Percentiles rank a stretch among this genome's conserved stretches.
phyloP scores from a whole-genome alignment of 2,329 filamentous ascomycete species.

The Gnomoniopsis sp. region DNA sequence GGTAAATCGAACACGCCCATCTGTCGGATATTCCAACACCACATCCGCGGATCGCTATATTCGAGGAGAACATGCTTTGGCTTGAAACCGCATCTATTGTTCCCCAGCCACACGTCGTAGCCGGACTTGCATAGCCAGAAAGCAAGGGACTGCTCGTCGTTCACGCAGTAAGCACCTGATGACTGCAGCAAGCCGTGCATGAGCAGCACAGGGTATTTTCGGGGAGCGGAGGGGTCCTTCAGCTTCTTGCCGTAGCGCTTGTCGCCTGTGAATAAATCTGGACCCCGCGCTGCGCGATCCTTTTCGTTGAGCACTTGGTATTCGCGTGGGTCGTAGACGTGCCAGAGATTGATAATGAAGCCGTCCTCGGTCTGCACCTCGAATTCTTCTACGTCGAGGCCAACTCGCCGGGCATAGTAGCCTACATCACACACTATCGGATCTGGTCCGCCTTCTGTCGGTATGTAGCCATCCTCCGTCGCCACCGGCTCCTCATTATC shows the following conservation, averaged over 20 bases:
- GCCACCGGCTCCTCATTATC: constrained; percentile 39
- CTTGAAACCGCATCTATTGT: constrained; percentile 83
- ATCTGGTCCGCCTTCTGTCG: constrained; percentile 78
- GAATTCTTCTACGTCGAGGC: constrained; percentile 79
- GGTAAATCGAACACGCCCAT: constrained; percentile 89
- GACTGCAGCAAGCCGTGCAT: constrained; percentile 88
- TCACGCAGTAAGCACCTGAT: constrained; percentile 82
- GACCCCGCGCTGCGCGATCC: constrained; percentile 52
- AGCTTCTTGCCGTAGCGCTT: constrained; percentile 30
- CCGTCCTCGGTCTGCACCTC: constrained; percentile 91
- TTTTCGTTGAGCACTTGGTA: constrained; percentile 51
- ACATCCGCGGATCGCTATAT: constrained; percentile 82
- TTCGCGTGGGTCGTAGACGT: constrained; percentile 80
- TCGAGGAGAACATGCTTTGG: constrained; percentile 71
- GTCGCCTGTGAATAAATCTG: constrained; percentile 57
- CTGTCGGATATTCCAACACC: constrained; percentile 93
- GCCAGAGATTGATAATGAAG: constrained; percentile 85
- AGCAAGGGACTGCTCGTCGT: constrained; percentile 84
- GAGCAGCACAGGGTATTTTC: constrained; percentile 78
- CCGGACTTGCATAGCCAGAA: constrained; percentile 91
- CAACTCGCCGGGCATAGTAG: constrained; percentile 85
- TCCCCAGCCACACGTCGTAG: constrained; percentile 93
- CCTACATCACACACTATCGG: constrained; percentile 72
- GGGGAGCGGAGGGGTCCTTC: constrained; percentile 37
- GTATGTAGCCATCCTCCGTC: constrained; percentile 56